phyloP scores from a whole-genome alignment of 2,329 filamentous ascomycete species.

The Xylaria sp. region DNA sequence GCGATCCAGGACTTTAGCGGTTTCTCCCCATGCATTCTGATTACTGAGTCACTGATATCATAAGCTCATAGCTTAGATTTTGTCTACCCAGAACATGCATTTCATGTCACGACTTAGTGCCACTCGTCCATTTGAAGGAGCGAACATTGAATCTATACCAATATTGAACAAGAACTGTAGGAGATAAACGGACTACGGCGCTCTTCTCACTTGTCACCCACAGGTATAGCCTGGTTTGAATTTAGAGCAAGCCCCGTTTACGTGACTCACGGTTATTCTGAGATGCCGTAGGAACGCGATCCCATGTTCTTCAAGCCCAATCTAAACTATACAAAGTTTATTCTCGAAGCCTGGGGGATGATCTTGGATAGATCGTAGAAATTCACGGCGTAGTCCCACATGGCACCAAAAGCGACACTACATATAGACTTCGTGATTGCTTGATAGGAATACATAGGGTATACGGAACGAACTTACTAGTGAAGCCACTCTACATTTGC shows the following conservation, averaged over 20 bases:
- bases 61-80: not conserved
- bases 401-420: not conserved
- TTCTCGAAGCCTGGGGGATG: not conserved
- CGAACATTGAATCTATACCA: no score
- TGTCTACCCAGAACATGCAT: not conserved
- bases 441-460: not conserved
- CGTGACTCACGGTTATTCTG: not conserved
- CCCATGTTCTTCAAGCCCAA: not conserved
- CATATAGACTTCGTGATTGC: not conserved
- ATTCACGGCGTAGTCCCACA: no score
- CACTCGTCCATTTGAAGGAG: not conserved
- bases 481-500: not conserved
- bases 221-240: no score
- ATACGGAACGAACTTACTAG: not conserved
- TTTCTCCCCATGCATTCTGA: no score
- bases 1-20: no score
- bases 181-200: not conserved
- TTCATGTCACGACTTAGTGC: not conserved
- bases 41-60: not conserved
- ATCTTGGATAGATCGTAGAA: not conserved
- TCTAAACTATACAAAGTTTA: not conserved
- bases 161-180: no score
- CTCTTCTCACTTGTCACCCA: not conserved
- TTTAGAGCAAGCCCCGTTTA: not conserved
- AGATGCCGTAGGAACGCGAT: not conserved